Base-by-base conservation (phyloP, 2,329 filamentous ascomycete genomes). In the Myriosclerotinia duriaeana region DNA sequence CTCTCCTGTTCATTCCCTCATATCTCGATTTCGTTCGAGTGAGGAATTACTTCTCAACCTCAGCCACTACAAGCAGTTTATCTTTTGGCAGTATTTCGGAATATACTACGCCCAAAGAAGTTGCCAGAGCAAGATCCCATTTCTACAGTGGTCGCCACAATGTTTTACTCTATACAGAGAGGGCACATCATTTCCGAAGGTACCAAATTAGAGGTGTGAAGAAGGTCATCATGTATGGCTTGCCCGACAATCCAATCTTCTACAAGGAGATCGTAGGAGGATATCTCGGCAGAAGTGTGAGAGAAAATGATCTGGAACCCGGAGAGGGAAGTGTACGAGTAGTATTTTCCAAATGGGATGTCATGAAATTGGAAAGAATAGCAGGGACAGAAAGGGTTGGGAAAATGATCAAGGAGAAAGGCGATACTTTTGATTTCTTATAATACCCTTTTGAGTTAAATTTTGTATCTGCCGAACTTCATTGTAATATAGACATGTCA, bases 151-250 rank as follows among this genome's bases (percentile, higher is more conserved):
- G 93, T 6, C 84, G 93, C 20, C 91, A 97, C 76, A 87, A 87
- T 26, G 84, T 98, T 22, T 79, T 99, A 50, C 81, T 99, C 20
- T 99, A 98, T 79, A 96, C 93, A 2, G 94, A 96, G 77, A 88
- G 95, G 67, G 91, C 93, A n/a, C 95, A 99, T 78, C 95, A 99
- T 78, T 98, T 98, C 82, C 87, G 92, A 60, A 85, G 95, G n/a
- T 93, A 95, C 75, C 85, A 86, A 71, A 83, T 99, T 64, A 85
- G 87, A 46, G 95, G 95, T 30, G 92, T 95, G 17, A 89, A 88
- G 77, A 84, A 88, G 52, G 85, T 98, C n/a, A 84, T 97, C 62
- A 89, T 97, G 82, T 98, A 98, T 77, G 90, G 89, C 1, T 78
- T 97, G 42, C 95, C 95, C 0, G 94, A 98, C 73, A 97, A 97